Evolutionary conservation across 202 grass and related monocot species (phyloP).

Genomic region (Musa balbisiana): DNA sequence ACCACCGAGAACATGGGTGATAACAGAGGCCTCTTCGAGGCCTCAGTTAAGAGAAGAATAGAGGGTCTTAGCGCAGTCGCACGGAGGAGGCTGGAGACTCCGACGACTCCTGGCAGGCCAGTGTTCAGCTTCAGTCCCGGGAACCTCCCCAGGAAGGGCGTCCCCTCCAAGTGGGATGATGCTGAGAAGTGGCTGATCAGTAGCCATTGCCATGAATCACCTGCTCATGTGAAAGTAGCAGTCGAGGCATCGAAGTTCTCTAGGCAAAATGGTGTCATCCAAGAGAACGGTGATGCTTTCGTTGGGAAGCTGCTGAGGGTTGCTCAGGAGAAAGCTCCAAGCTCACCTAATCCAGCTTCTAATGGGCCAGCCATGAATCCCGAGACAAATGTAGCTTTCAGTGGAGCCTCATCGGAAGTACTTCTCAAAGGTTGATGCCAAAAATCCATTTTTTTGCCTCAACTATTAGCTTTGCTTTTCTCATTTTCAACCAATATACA

Average conservation of each 20-base stretch:
- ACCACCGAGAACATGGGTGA: background rate
- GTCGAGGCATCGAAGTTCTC: constrained; percentile 29
- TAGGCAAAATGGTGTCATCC: constrained; percentile 25
- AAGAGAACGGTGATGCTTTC: constrained; percentile 25
- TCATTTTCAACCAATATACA: background rate
- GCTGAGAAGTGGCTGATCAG: constrained; percentile 81
- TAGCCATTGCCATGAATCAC: constrained; percentile 32
- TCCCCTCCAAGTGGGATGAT: constrained; percentile 96
- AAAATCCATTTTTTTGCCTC: background rate
- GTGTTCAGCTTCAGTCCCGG: constrained; percentile 47
- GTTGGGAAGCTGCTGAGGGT: background rate
- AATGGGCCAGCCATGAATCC: constrained; percentile 26
- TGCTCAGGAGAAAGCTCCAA: background rate
- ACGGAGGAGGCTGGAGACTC: constrained; percentile 36
- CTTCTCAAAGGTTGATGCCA: constrained; percentile 69
- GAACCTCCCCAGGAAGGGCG: constrained; percentile 34
- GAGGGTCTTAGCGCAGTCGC: constrained; percentile 15
- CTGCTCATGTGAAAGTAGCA: constrained; percentile 37
- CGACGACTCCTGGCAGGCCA: constrained; percentile 59
- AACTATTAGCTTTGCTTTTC: background rate
- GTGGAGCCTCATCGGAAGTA: constrained; percentile 50
- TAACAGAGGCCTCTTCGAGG: constrained; percentile 24
- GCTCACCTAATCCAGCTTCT: constrained; percentile 20
- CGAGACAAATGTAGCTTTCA: constrained; percentile 33
- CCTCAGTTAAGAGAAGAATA: constrained; percentile 43